Conservation (phyloP, 495 filamentous ascomycete species). For the Bacidia rubella region DNA sequence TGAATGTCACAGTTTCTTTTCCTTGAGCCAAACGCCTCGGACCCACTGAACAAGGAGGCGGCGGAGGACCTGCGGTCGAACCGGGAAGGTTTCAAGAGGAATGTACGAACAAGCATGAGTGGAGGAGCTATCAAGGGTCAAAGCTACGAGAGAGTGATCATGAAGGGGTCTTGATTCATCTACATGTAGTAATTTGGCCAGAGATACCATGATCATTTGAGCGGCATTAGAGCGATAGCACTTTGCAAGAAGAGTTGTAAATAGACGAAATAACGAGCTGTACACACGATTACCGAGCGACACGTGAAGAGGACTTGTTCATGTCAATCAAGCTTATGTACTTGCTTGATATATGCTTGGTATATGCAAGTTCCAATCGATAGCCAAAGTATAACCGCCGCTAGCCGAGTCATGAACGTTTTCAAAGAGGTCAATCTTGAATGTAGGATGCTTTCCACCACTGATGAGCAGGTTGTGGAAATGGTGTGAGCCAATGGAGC, state of each 20-base stretch:
- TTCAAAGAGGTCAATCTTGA: too few relatives aligned
- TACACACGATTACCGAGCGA: background rate
- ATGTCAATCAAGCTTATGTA: too few relatives aligned
- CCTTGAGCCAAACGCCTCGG: slow-evolving; percentile 89
- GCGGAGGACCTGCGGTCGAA: slow-evolving; percentile 80
- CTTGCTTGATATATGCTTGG: too few relatives aligned
- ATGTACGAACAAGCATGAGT: slow-evolving; percentile 69
- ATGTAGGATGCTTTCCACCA: too few relatives aligned
- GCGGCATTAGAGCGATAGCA: slow-evolving; percentile 1
- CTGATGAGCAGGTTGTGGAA: too few relatives aligned
- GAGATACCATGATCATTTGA: slow-evolving; percentile 7
- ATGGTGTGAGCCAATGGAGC: too few relatives aligned
- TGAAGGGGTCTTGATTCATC: background rate
- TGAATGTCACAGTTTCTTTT: slow-evolving; percentile 68
- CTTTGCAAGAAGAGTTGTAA: background rate
- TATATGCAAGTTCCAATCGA: background rate
- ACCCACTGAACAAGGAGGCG: slow-evolving; percentile 96
- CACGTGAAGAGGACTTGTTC: background rate
- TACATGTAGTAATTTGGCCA: background rate
- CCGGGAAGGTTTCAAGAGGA: slow-evolving; percentile 77
- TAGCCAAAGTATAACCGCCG: background rate
- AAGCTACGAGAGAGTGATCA: slow-evolving; percentile 60
- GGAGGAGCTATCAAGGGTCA: slow-evolving; percentile 65
- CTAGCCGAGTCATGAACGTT: background rate
- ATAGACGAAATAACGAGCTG: background rate